phyloP scores from a whole-genome alignment of 331 rosid species.

The Quercus tomentella region DNA sequence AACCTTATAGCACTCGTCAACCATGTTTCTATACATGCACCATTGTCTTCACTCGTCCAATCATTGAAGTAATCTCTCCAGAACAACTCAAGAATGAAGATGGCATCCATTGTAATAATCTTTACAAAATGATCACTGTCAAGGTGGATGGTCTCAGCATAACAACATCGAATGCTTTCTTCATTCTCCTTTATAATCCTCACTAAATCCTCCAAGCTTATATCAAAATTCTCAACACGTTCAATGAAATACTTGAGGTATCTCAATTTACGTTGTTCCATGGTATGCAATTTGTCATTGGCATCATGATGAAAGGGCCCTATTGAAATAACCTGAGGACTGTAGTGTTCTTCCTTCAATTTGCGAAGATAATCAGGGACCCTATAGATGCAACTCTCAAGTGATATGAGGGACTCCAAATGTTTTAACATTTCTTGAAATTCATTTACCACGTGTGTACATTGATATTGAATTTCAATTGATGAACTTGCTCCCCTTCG shows the following conservation, averaged over 20 bases:
- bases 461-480: too few species aligned
- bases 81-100: neutral
- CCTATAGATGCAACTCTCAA: too few species aligned
- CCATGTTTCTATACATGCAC: neutral
- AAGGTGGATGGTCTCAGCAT: neutral
- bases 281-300: neutral
- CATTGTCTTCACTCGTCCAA: neutral
- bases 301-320: conserved; percentile 29
- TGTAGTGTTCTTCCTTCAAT: conserved; percentile 16
- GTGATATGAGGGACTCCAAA: too few species aligned
- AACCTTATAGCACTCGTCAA: too few species aligned
- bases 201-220: neutral
- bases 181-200: neutral
- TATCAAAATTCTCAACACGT: too few species aligned
- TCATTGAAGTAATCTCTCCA: neutral
- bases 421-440: too few species aligned
- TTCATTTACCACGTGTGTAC: too few species aligned
- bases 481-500: too few species aligned
- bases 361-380: neutral
- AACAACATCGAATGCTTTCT: neutral
- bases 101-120: neutral
- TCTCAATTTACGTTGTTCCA: conserved; percentile 15
- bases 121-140: neutral
- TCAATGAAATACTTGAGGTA: neutral
- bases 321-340: conserved; percentile 28